Base-by-base conservation (phyloP, 805 yeast genomes). In the Kregervanrija delftensis region DNA sequence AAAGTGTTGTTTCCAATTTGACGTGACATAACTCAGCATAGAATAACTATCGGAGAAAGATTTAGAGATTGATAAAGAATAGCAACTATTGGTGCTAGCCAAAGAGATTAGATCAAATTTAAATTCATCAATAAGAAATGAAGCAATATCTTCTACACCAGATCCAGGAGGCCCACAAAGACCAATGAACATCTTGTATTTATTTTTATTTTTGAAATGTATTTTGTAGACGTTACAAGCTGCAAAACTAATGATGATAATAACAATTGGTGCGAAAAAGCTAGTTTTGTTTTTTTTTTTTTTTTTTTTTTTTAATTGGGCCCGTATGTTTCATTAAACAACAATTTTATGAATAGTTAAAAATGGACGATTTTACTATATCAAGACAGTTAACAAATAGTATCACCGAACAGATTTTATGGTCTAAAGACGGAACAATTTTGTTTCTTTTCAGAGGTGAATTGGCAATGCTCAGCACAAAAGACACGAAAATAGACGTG, bases 131-230 rank as follows among this genome's bases (percentile, higher is more conserved):
- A 67, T 65, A 38, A 86, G 63, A 54, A 76, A 82, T 33, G 74
- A 60, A 0, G 79, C 77, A 1, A 82, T 77, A 45, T 79, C 82
- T 3, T 76, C 68, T 50, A 81, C 77, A 1, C 95, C 95, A 14
- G 89, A 72, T 33, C 79, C 71, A 0, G 72, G 56, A 0, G 86
- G 73, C 0, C 93, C 95, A 0, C 88, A 78, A 5, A 86, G 68
- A 2, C 90, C 93, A 15, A 86, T 73, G 31, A 86, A 68, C 95
- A 85, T 85, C 5, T 11, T 43, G 39, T 14, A n/a, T 5, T n/a
- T 33, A n/a, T 13, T n/a, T 33, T 33, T 14, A 14, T 9, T 33
- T 14, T 14, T 14, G 15, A 13, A 14, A 2, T 6, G 8, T 6
- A 2, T 22, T 22, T 22, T 33, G 35, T 6, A 5, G 9, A 14